phyloP scores from a whole-genome alignment of 495 filamentous ascomycete species.

The Talaromyces ruber region DNA sequence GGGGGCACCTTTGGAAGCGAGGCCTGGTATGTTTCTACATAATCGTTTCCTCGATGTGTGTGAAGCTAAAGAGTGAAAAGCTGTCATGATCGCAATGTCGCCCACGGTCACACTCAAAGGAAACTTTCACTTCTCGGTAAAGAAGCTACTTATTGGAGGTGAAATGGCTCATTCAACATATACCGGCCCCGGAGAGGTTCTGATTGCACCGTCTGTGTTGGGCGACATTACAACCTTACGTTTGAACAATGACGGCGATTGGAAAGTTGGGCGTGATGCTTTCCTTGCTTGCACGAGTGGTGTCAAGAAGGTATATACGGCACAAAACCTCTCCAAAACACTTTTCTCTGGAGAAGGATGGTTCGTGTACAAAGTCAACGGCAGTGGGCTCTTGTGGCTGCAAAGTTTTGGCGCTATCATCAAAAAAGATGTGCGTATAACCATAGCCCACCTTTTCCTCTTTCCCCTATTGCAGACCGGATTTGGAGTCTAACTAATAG shows the following conservation, averaged over 20 bases:
- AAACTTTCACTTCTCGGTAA: slow-evolving; percentile 67
- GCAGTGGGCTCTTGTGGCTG: slow-evolving; percentile 74
- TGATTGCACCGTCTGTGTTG: slow-evolving; percentile 69
- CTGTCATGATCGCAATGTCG: slow-evolving; percentile 92
- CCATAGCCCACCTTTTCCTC: not conserved
- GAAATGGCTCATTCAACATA: slow-evolving; percentile 74
- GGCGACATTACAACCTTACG: slow-evolving; percentile 83
- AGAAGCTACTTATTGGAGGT: slow-evolving; percentile 75
- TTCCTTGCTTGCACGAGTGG: slow-evolving; percentile 73
- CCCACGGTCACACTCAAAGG: slow-evolving; percentile 78
- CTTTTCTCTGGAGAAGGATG: slow-evolving; percentile 91
- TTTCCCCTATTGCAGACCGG: not conserved
- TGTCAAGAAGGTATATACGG: slow-evolving; percentile 73
- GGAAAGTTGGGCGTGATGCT: slow-evolving; percentile 75
- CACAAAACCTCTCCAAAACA: slow-evolving; percentile 80
- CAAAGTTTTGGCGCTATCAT: slow-evolving; percentile 93
- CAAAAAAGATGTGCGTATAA: slow-evolving; percentile 73
- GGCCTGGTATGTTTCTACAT: slow-evolving; percentile 55
- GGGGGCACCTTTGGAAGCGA: slow-evolving; percentile 74
- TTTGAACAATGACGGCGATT: slow-evolving; percentile 57
- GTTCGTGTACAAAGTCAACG: slow-evolving; percentile 82
- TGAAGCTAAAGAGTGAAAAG: slow-evolving; percentile 26
- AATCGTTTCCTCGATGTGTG: too few species aligned
- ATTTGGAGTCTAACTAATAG: not conserved
- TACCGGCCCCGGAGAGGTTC: slow-evolving; percentile 85